Percentiles rank a stretch among this genome's conserved stretches.
Conservation (phyloP, 805 yeast genomes). For the Tetrapisispora taiwanensis region DNA sequence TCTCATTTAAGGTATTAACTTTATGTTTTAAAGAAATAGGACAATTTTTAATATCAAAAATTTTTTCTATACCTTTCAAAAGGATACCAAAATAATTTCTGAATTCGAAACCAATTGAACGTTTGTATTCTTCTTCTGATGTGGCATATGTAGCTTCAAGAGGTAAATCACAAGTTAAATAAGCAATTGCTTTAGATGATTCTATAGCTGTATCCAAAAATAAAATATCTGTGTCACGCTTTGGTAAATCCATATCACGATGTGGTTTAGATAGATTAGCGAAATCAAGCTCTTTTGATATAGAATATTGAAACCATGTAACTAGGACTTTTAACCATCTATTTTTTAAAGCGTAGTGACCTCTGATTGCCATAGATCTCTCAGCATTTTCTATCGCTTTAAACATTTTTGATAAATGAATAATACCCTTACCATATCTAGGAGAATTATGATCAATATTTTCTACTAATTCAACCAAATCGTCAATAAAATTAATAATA, state of each 20-base stretch:
- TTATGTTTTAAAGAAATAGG: constrained; percentile 41
- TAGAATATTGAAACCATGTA: constrained; percentile 47
- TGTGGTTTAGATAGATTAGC: constrained; percentile 26
- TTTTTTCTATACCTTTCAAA: constrained; percentile 34
- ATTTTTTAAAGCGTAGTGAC: constrained; percentile 42
- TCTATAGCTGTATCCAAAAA: constrained; percentile 55
- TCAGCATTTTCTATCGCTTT: constrained; percentile 26
- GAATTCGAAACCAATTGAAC: constrained; percentile 51
- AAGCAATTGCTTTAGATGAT: constrained; percentile 47
- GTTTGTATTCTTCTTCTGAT: constrained; percentile 41
- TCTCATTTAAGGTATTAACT: constrained; percentile 46
- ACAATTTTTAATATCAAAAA: constrained; percentile 27
- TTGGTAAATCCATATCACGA: constrained; percentile 28
- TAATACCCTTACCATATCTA: constrained; percentile 25
- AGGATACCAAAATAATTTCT: constrained; percentile 61
- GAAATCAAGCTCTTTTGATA: constrained; percentile 32
- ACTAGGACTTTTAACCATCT: constrained; percentile 36
- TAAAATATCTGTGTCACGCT: constrained; percentile 38
- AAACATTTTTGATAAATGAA: constrained; percentile 28
- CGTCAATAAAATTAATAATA: constrained; percentile 28
- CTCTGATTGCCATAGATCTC: constrained; percentile 22
- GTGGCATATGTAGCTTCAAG: constrained; percentile 50
- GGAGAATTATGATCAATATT: constrained; percentile 17
- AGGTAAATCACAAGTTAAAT: constrained; percentile 45
- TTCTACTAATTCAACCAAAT: constrained; percentile 20